Percentiles rank a stretch among this genome's conserved stretches.
phyloP scores from a whole-genome alignment of 352 stramenopile species.

The Globisporangium abappressorium region DNA sequence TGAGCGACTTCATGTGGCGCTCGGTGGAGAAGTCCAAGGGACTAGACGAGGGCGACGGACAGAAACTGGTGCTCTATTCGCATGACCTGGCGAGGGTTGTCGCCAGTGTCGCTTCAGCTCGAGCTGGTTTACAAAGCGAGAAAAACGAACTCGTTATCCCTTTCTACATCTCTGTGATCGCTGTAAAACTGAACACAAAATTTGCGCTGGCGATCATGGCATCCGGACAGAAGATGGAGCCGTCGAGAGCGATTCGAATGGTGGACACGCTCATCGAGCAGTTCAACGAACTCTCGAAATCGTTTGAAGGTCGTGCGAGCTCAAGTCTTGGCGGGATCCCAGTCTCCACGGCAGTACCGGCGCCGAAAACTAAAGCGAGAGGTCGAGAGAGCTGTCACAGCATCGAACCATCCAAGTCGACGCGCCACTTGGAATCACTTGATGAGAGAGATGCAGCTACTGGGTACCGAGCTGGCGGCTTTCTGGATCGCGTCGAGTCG shows the following conservation, averaged over 20 bases:
- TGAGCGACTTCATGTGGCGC: conserved; percentile 72
- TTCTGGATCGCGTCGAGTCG: background rate
- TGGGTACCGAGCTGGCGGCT: background rate
- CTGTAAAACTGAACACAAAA: conserved; percentile 29
- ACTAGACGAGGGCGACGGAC: conserved; percentile 22
- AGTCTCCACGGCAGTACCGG: background rate
- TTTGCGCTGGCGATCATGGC: conserved; percentile 60
- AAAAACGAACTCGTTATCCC: conserved; percentile 11
- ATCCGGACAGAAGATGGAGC: conserved; percentile 56
- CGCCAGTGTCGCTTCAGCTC: background rate
- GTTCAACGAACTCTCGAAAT: conserved; percentile 60
- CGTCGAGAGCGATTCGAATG: conserved; percentile 52
- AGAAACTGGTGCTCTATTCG: conserved; percentile 60
- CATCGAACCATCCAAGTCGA: background rate
- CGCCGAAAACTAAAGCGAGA: background rate
- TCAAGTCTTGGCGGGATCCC: background rate
- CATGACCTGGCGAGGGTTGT: conserved; percentile 38
- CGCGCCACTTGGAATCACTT: background rate
- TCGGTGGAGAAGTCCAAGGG: conserved; percentile 22
- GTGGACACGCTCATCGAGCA: conserved; percentile 67
- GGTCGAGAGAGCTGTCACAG: background rate
- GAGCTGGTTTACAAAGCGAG: background rate
- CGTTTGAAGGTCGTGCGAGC: conserved; percentile 19
- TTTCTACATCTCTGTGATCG: conserved; percentile 64
- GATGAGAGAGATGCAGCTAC: background rate